Base-by-base conservation (phyloP, 208 protist species). In the Herpetomonas tarakana region DNA sequence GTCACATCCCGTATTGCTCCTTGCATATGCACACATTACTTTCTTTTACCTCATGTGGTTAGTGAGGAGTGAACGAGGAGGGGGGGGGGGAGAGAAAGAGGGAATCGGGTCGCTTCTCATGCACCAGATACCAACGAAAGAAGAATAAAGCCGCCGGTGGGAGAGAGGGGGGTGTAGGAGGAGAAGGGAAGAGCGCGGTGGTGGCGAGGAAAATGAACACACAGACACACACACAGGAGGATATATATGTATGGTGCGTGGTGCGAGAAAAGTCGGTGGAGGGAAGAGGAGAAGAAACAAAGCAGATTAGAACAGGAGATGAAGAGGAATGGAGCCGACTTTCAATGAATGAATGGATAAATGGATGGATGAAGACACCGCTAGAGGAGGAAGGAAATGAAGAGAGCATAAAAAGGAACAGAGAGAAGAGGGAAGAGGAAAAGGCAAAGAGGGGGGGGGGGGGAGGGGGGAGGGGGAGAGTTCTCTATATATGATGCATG, bases 391-490 rank as follows among this genome's bases (percentile, higher is more conserved):
- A 71, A 14, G 26, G n/a, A 49, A 47, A 61, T 62, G 26, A 63
- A 38, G 55, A 59, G 38, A 30, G 55, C 52, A 52, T 27, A 58
- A 49, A 45, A 54, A 55, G 47, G 47, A 22, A 52, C 25, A 65
- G 31, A 61, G 60, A 55, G 61, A 41, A 14, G 14, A 41, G 14
- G 35, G 14, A 14, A 41, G 35, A 41, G 35, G 14, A 14, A 41
- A 14, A 41, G 35, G 14, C 9, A 41, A 14, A 14, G 35, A 41
- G 14, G 35, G 14, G 35, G 35, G 9, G 14, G 14, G 35, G n/a
- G n/a, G n/a, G n/a, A n/a, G n/a, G n/a, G n/a, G n/a, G n/a, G n/a
- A n/a, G n/a, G n/a, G n/a, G n/a, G n/a, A n/a, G n/a, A n/a, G n/a
- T n/a, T n/a, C n/a, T n/a, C n/a, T n/a, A n/a, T n/a, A n/a, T n/a